These are phyloP conservation scores for Mycena pura DNA, from an alignment of 768 basidiomycete species.

Conservation along the genomic window DNA sequence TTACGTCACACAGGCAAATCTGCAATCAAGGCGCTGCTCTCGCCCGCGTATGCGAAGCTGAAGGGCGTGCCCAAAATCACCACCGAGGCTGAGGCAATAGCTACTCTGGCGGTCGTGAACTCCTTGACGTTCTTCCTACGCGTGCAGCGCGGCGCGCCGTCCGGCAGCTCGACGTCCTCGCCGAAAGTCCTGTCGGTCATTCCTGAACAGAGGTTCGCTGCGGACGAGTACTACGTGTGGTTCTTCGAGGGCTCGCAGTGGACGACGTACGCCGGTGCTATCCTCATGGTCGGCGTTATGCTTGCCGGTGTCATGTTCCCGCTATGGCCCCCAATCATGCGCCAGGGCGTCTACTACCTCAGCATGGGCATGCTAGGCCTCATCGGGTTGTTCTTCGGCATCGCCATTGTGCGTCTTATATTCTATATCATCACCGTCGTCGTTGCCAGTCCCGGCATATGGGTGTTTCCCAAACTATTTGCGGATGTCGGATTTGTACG, in stretches of 20 bases:
- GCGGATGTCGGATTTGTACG: constrained; percentile 98
- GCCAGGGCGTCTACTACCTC: constrained; percentile 95
- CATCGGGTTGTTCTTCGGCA: constrained; percentile 87
- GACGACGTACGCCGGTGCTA: constrained; percentile 89
- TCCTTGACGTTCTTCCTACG: constrained; percentile 92
- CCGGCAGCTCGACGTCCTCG: constrained; percentile 69
- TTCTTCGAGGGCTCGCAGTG: constrained; percentile 95
- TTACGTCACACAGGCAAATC: constrained; percentile 72
- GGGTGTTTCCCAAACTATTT: constrained; percentile 98
- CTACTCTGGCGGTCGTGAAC: constrained; percentile 71
- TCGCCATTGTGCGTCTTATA: constrained; percentile 90
- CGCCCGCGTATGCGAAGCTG: constrained; percentile 89
- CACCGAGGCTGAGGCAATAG: constrained; percentile 76
- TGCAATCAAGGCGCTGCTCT: constrained; percentile 89
- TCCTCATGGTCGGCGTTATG: constrained; percentile 91
- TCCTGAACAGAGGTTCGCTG: constrained; percentile 79
- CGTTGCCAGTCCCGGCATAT: constrained; percentile 88
- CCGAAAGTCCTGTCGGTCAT: constrained; percentile 84
- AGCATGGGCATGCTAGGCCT: constrained; percentile 87
- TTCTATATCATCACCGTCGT: constrained; percentile 94
- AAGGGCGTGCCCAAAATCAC: constrained; percentile 80
- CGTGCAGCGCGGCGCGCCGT: constrained; percentile 77
- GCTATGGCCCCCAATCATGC: constrained; percentile 92
- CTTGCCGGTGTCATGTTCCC: constrained; percentile 99
- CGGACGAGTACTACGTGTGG: constrained; percentile 93